Evolutionary conservation across 2,329 filamentous ascomycete species (phyloP).

Genomic region (Alternaria tenuissima): DNA sequence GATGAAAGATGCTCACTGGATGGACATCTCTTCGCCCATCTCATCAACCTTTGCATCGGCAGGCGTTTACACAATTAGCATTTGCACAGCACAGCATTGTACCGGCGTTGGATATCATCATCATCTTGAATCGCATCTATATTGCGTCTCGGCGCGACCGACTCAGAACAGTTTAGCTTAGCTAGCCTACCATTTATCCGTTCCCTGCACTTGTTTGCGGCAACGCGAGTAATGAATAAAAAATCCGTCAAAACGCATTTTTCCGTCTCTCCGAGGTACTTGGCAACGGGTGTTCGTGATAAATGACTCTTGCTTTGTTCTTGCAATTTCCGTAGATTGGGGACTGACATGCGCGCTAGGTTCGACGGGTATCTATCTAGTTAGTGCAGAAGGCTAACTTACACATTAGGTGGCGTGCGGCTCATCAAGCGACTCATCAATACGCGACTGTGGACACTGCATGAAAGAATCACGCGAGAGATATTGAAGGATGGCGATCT

Average conservation of each 20-base stretch:
- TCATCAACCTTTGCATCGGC: conserved; percentile 11
- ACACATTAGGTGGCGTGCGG: conserved; percentile 1
- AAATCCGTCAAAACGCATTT: conserved; percentile 2
- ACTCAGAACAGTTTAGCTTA: conserved; percentile 7
- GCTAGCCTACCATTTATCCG: conserved; percentile 6
- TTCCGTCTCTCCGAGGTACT: conserved; percentile 8
- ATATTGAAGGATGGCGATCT: not conserved
- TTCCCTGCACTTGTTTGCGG: conserved; percentile 1
- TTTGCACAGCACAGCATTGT: conserved; percentile 18
- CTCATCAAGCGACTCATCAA: conserved; percentile 11
- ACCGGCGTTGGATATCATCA: conserved; percentile 17
- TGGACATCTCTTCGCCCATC: conserved; percentile 20
- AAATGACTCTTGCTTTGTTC: conserved; percentile 1
- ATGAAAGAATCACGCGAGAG: not conserved
- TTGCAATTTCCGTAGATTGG: conserved; percentile 23
- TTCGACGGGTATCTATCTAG: conserved; percentile 19
- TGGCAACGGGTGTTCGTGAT: conserved; percentile 12
- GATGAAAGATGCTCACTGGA: conserved; percentile 19
- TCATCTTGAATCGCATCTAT: conserved; percentile 9
- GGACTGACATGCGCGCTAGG: conserved; percentile 14
- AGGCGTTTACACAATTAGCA: conserved; percentile 17
- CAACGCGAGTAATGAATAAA: conserved; percentile 22
- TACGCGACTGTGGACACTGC: conserved; percentile 1
- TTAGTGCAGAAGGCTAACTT: not conserved
- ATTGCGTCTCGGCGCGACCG: conserved; percentile 7